Evolutionary conservation across 1,139 yeast genomes (phyloP).

Genomic region (Suhomyces atakaporum): DNA sequence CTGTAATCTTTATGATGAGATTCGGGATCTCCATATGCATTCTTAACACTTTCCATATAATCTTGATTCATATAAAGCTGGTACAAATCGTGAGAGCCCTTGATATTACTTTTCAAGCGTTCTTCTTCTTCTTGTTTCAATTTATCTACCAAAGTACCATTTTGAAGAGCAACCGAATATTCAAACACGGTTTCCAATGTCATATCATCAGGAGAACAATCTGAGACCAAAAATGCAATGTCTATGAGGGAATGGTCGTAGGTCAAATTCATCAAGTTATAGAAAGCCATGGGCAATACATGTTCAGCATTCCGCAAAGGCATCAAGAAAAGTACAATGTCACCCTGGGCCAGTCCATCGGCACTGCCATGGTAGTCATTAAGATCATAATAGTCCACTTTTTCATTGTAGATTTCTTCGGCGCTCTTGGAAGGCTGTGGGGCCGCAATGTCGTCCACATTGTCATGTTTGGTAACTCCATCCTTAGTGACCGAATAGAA

Average conservation of each 20-base stretch:
- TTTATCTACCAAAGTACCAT: slow-evolving; percentile 61
- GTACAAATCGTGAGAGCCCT: slow-evolving; percentile 63
- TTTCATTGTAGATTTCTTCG: slow-evolving; percentile 28
- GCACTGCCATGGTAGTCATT: slow-evolving; percentile 55
- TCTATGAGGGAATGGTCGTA: slow-evolving; percentile 83
- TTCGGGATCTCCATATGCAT: slow-evolving; percentile 63
- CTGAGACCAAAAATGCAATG: slow-evolving; percentile 82
- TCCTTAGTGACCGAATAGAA: slow-evolving; percentile 42
- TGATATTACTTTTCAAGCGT: slow-evolving; percentile 27
- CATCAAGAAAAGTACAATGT: slow-evolving; percentile 67
- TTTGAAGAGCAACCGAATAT: slow-evolving; percentile 66
- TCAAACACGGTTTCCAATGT: slow-evolving; percentile 70
- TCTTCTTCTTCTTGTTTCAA: slow-evolving; percentile 44
- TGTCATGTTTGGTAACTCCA: slow-evolving; percentile 28
- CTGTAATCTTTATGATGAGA: slow-evolving; percentile 57
- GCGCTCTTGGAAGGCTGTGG: slow-evolving; percentile 8
- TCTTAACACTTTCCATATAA: slow-evolving; percentile 57
- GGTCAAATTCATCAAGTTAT: slow-evolving; percentile 80
- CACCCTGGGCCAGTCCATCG: slow-evolving; percentile 58
- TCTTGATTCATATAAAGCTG: slow-evolving; percentile 68
- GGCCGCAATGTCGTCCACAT: slow-evolving; percentile 1
- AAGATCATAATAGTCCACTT: slow-evolving; percentile 64
- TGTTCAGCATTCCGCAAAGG: slow-evolving; percentile 83
- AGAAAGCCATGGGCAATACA: slow-evolving; percentile 80
- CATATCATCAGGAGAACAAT: slow-evolving; percentile 73